These are phyloP conservation scores for Aspergillus steynii DNA, from an alignment of 495 filamentous ascomycete genomes.

Conservation along the genomic window DNA sequence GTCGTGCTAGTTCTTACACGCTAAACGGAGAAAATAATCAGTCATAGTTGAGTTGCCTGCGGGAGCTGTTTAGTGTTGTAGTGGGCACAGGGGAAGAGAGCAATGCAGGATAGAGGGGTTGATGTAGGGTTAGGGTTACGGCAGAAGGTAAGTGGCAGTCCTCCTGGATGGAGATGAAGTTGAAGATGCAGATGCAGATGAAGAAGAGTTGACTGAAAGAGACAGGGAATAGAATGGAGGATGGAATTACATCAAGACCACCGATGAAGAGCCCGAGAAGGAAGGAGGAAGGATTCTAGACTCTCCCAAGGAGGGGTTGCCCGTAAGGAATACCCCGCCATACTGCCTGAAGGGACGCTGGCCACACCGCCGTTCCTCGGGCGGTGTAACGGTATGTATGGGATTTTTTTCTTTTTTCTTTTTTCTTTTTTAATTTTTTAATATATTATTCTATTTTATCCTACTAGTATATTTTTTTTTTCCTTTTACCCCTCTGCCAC, in stretches of 20 bases:
- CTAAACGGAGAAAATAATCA: conserved; percentile 2
- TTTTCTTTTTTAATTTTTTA: conserved; percentile 18
- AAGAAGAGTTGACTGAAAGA: no score
- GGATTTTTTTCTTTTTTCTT: conserved; percentile 16
- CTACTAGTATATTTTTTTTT: conserved; percentile 13
- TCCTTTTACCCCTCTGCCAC: not conserved
- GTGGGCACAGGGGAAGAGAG: not conserved
- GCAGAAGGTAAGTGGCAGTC: not conserved
- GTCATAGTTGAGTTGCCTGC: not conserved
- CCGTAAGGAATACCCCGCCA: not conserved
- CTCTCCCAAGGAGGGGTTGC: not conserved
- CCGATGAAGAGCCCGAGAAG: not conserved
- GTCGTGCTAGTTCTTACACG: conserved; percentile 1
- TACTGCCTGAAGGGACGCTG: not conserved
- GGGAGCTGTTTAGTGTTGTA: not conserved
- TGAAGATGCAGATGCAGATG: no score
- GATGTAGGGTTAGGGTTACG: not conserved
- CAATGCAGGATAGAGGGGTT: not conserved
- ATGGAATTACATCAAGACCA: not conserved
- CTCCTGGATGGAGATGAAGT: no score
- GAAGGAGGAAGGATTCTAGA: conserved; percentile 8
- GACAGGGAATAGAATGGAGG: not conserved
- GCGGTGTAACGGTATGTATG: not conserved
- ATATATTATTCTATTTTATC: conserved; percentile 9
- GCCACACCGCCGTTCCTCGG: not conserved